Conservation (phyloP, 768 basidiomycete species). For the Galerina sulciceps region DNA sequence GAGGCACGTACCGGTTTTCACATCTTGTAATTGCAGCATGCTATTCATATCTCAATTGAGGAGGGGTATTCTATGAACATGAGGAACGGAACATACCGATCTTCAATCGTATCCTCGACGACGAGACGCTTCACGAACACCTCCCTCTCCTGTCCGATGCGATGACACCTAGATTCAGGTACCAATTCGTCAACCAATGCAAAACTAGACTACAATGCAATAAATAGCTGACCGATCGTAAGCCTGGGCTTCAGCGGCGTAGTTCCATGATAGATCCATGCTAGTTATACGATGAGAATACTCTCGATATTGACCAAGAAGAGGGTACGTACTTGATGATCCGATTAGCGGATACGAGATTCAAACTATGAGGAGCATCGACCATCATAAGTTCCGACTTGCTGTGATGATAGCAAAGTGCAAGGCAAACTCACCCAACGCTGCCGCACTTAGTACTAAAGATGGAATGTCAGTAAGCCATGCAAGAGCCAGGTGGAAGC, state of each 20-base stretch:
- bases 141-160: constrained; percentile 71
- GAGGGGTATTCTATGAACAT: no score
- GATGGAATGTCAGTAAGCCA: neutral
- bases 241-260: constrained; percentile 72
- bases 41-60: constrained; percentile 33
- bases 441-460: constrained; percentile 68
- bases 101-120: constrained; percentile 73
- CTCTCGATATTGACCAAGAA: neutral
- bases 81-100: constrained; percentile 55
- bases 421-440: constrained; percentile 47
- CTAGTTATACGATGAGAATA: constrained; percentile 34
- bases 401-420: neutral
- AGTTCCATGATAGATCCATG: constrained; percentile 79
- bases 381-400: neutral
- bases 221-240: constrained; percentile 38
- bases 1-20: constrained; percentile 52
- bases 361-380: constrained; percentile 42
- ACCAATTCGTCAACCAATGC: neutral
- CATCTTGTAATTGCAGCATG: constrained; percentile 72
- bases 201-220: neutral
- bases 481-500: neutral
- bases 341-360: constrained; percentile 70
- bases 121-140: constrained; percentile 72
- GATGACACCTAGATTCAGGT: constrained; percentile 52
- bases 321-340: constrained; percentile 59